Percentiles rank a stretch among this genome's conserved stretches.
Evolutionary conservation across 1,284 basidiomycete species (phyloP).

Genomic region (Stereum hirsutum): DNA sequence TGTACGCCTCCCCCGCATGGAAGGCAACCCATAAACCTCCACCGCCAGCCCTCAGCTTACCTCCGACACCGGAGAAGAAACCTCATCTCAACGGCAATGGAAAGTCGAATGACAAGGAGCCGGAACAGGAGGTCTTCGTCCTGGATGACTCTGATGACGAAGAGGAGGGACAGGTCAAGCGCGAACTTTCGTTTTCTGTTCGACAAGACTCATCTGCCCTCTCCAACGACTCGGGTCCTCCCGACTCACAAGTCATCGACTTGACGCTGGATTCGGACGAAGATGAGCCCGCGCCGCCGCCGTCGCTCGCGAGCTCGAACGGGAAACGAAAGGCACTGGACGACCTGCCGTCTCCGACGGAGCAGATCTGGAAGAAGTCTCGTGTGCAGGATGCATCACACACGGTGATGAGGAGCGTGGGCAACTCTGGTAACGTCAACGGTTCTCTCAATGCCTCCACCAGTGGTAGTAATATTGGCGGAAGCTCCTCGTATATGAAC

Average conservation of each 20-base stretch:
- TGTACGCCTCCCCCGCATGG: constrained; percentile 71
- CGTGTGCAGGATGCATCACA: constrained; percentile 27
- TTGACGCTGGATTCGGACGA: constrained; percentile 72
- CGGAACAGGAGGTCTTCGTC: constrained; percentile 52
- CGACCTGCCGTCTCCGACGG: constrained; percentile 42
- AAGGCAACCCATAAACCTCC: constrained; percentile 33
- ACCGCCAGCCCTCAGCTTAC: constrained; percentile 18
- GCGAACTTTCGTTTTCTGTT: constrained; percentile 57
- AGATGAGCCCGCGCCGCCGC: constrained; percentile 25
- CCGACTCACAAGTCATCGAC: constrained; percentile 51
- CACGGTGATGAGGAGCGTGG: constrained; percentile 10
- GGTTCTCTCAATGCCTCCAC: constrained; percentile 10
- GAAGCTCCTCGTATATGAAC: constrained; percentile 13
- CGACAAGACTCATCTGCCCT: constrained; percentile 6
- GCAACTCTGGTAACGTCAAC: constrained; percentile 14
- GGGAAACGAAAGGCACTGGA: constrained; percentile 55
- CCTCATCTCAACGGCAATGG: constrained; percentile 7
- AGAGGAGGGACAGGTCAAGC: constrained; percentile 63
- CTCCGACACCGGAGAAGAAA: constrained; percentile 18
- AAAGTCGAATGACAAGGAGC: constrained; percentile 31
- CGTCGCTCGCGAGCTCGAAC: constrained; percentile 14
- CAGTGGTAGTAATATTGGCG: constrained; percentile 10
- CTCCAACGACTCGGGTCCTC: constrained; percentile 7
- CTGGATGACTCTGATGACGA: constrained; percentile 72
- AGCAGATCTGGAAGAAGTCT: constrained; percentile 67